phyloP scores from a whole-genome alignment of 352 stramenopile species.

The Phytophthora crassamura region DNA sequence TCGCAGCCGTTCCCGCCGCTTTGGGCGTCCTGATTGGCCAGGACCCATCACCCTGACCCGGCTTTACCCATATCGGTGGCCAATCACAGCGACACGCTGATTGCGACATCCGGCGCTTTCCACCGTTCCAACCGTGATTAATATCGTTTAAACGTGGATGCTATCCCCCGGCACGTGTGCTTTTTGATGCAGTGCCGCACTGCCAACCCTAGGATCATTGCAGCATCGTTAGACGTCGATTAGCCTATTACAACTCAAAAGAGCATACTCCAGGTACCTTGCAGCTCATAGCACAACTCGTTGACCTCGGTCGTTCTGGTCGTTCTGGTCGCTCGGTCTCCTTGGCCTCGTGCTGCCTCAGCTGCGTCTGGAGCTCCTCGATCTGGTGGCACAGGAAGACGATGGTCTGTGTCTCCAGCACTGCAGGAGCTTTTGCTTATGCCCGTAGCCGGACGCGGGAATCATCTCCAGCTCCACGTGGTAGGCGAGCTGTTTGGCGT shows the following conservation, averaged over 20 bases:
- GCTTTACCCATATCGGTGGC: not conserved
- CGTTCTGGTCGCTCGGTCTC: conserved; percentile 38
- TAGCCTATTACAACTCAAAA: no score
- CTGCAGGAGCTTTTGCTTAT: conserved; percentile 44
- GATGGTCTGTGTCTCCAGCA: conserved; percentile 52
- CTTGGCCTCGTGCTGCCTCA: conserved; percentile 48
- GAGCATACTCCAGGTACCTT: no score
- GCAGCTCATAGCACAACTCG: conserved; percentile 77
- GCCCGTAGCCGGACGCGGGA: conserved; percentile 44
- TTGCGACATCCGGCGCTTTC: no score
- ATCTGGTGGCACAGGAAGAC: conserved; percentile 67
- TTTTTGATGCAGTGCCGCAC: no score
- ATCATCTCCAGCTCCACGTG: conserved; percentile 66
- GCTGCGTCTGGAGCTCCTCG: conserved; percentile 51
- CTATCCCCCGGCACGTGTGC: no score
- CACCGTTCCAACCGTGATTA: no score
- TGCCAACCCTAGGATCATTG: no score
- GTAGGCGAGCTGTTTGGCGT: conserved; percentile 81
- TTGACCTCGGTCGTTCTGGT: no score
- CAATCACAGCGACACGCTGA: conserved; percentile 12
- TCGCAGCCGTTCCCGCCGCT: not conserved
- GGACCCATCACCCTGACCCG: conserved; percentile 13
- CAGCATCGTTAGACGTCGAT: no score
- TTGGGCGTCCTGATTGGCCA: conserved; percentile 8
- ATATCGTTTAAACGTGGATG: no score